phyloP scores from a whole-genome alignment of 306 rosid genomes.

The Vicia villosa region DNA sequence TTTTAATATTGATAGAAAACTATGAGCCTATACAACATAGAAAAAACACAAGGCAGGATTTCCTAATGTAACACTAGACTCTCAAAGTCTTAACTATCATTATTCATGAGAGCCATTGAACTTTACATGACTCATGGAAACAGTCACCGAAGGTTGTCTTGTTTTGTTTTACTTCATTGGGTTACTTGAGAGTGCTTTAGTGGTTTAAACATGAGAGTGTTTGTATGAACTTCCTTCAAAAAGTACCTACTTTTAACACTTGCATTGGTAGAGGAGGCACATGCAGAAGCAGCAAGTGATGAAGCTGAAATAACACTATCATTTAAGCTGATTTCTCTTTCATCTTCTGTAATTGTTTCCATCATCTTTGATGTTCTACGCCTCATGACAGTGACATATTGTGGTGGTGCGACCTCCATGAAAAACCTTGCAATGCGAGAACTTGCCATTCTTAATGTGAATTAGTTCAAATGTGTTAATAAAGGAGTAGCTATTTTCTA shows the following conservation, averaged over 20 bases:
- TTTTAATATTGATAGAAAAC: no score
- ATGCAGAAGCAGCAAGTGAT: conserved; percentile 29
- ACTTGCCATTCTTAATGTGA: neutral
- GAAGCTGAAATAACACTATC: conserved; percentile 32
- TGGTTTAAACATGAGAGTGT: conserved; percentile 49
- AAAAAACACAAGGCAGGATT: no score
- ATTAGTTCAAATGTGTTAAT: neutral
- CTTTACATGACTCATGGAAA: conserved; percentile 26
- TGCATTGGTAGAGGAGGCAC: conserved; percentile 31
- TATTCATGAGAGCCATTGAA: neutral
- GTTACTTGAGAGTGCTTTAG: conserved; percentile 16
- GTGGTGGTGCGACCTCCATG: conserved; percentile 88
- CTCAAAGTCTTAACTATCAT: neutral
- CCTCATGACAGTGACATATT: conserved; percentile 78
- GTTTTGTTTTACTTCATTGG: neutral
- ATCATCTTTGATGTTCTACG: conserved; percentile 46
- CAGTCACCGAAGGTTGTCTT: neutral
- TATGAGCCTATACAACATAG: no score
- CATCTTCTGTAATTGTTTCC: no score
- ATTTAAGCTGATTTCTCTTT: conserved; percentile 42
- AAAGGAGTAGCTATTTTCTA: neutral
- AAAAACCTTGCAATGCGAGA: no score
- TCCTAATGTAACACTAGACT: neutral
- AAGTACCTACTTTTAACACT: conserved; percentile 39
- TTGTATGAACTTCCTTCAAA: conserved; percentile 44